Evolutionary conservation across 106 monocot species (phyloP).

Genomic region (Posidonia australis): DNA sequence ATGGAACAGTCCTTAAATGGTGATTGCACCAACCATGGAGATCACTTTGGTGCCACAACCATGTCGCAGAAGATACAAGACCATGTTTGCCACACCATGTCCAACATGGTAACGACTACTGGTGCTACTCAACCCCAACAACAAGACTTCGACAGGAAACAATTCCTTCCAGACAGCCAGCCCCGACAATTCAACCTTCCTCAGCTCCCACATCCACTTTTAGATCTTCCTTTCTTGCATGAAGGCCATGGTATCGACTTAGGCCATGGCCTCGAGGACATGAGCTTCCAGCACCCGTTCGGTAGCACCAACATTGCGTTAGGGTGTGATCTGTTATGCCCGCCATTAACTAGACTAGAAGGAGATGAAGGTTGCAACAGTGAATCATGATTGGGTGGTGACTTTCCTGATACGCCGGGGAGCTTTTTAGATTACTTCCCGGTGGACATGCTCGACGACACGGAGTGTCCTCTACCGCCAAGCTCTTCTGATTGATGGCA

Average conservation of each 20-base stretch:
- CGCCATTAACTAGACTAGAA: background rate
- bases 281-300: conserved; percentile 4
- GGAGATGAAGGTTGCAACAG: conserved; percentile 3
- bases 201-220: conserved; percentile 1
- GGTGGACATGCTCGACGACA: conserved; percentile 37
- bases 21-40: too few species aligned
- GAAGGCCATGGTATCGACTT: too few species aligned
- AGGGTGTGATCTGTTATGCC: background rate
- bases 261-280: conserved; percentile 10
- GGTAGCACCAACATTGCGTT: background rate
- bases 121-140: too few species aligned
- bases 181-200: too few species aligned
- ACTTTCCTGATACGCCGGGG: conserved; percentile 11
- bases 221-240: conserved; percentile 25
- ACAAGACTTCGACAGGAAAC: too few species aligned
- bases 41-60: too few species aligned
- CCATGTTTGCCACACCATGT: too few species aligned
- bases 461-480: conserved; percentile 21
- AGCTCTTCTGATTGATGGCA: background rate
- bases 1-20: too few species aligned
- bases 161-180: too few species aligned
- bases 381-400: background rate
- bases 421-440: conserved; percentile 49
- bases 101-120: too few species aligned
- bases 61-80: too few species aligned